Evolutionary conservation across 495 filamentous ascomycete genomes (phyloP), one percentile per base, ranked within the genome.

Genomic region (Aspergillus asperescens): DNA sequence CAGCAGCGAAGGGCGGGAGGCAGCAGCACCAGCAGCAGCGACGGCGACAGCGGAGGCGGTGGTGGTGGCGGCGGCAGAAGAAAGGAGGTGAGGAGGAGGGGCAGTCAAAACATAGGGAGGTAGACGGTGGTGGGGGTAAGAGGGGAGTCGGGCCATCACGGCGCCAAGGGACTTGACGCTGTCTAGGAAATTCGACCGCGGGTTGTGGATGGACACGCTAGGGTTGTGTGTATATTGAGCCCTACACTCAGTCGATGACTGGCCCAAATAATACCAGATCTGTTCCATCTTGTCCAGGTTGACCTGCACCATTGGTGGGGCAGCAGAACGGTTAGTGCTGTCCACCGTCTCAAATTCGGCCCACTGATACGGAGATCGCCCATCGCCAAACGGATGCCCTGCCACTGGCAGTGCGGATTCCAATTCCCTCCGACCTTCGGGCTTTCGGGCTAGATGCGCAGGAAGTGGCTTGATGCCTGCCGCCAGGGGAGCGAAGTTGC

Each of bases 161-260:
- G 57, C 58, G 65, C 66, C 67, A 69, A 71, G 67, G 55, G 74
- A 69, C 66, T 73, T 70, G 55, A 77, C 70, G 59, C 69, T 77
- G 58, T 80, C 77, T 43, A 81, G 68, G 74, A 83, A 79, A 72
- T 80, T 83, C 52, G 79, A 74, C 54, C 71, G 73, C 50, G 72
- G 72, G 63, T 84, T 79, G 68, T 81, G 77, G 63, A 78, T 62
- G 54, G 71, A 56, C 40, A 79, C 82, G 32, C 70, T 70, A 54
- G 78, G 82, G 73, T 94, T 85, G 57, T 93, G 86, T 24, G 93
- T 95, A 74, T 90, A 98, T 63, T 95, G 88, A 38, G 89, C 85
- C 69, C 85, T 90, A 61, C 90, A 86, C 63, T 98, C 93, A 16
- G 93, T 97, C 39, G 92, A 96, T 42, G 76, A 81, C 61, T 82